Base-by-base conservation (phyloP, 805 yeast species). In the Myxozyma sirexii region DNA sequence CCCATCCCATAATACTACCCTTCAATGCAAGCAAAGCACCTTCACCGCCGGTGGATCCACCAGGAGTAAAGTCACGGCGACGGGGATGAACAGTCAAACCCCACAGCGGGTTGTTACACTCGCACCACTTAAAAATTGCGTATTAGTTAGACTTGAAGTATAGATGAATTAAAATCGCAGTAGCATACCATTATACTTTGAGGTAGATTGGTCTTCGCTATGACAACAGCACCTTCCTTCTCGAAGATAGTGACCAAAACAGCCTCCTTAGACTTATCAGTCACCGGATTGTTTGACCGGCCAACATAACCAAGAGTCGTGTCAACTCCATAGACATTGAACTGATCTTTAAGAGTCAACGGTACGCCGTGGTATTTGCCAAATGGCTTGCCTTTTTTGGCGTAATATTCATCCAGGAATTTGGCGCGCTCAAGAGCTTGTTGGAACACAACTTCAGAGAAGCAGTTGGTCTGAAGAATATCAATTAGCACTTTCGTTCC, bases 301-400 rank as follows among this genome's bases (percentile, higher is more conserved):
- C 66, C 61, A 19, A 63, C 65, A 49, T 57, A 68, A 2, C 70
- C 72, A 15, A 65, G 56, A n/a, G 83, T 81, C 12, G 88, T 83
- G 65, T 81, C 79, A 62, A 76, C 80, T 24, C 82, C 86, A 54
- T 73, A 75, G 67, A 77, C 81, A 62, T 79, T 77, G 72, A 83
- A 80, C 69, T 85, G 89, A 68, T 86, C 90, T 68, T 86, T 86
- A 46, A 86, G 72, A 0, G 90, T 84, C 35, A 86, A 69, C 19
- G 90, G 90, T 41, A 86, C 73, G 44, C 91, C 90, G 66, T 86
- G 90, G 59, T 86, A 74, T 15, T 87, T 86, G 48, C 90, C 90
- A 33, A 81, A 71, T 0, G 84, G 73, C 62, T 79, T 75, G 24
- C 87, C 87, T 38, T 75, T 48, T 46, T 59, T 48, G 21, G 69